Evolutionary conservation across 2,329 filamentous ascomycete genomes (phyloP).

Genomic region (Aspergillus pseudoviridinutans): DNA sequence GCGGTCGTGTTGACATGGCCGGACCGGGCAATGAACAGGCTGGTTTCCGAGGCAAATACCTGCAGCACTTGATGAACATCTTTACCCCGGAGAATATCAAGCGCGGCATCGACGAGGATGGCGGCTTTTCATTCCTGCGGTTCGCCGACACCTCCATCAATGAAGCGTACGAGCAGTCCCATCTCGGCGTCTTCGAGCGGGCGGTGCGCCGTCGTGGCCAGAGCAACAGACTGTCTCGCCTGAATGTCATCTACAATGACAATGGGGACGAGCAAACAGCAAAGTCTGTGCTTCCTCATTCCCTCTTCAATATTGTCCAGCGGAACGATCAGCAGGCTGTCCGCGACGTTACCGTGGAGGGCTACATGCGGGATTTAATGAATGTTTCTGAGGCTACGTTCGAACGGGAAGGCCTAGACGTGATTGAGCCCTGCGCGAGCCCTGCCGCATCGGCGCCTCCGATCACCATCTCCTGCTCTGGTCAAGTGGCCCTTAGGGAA

Average conservation of each 20-base stretch:
- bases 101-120: slow-evolving; percentile 56
- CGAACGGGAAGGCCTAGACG: slow-evolving; percentile 65
- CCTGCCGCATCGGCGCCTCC: slow-evolving; percentile 82
- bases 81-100: slow-evolving; percentile 78
- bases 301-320: slow-evolving; percentile 75
- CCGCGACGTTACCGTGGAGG: slow-evolving; percentile 66
- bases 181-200: slow-evolving; percentile 68
- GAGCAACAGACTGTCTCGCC: slow-evolving; percentile 57
- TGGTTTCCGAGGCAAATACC: slow-evolving; percentile 74
- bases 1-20: slow-evolving; percentile 69
- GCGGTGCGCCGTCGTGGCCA: slow-evolving; percentile 56
- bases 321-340: slow-evolving; percentile 64
- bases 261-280: slow-evolving; percentile 58
- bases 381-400: slow-evolving; percentile 69
- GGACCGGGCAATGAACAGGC: slow-evolving; percentile 69
- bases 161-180: slow-evolving; percentile 68
- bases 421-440: slow-evolving; percentile 76
- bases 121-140: slow-evolving; percentile 82
- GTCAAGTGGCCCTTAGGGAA: slow-evolving; percentile 62
- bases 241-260: slow-evolving; percentile 65
- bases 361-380: slow-evolving; percentile 69
- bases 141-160: slow-evolving; percentile 74
- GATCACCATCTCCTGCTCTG: slow-evolving; percentile 72
- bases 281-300: slow-evolving; percentile 66
- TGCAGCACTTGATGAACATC: slow-evolving; percentile 82